A percentile compares a stretch with the other conserved stretches of the same genome.
These are phyloP conservation scores for Mycena haematopus DNA, from an alignment of 768 basidiomycete species.

Conservation along the genomic window DNA sequence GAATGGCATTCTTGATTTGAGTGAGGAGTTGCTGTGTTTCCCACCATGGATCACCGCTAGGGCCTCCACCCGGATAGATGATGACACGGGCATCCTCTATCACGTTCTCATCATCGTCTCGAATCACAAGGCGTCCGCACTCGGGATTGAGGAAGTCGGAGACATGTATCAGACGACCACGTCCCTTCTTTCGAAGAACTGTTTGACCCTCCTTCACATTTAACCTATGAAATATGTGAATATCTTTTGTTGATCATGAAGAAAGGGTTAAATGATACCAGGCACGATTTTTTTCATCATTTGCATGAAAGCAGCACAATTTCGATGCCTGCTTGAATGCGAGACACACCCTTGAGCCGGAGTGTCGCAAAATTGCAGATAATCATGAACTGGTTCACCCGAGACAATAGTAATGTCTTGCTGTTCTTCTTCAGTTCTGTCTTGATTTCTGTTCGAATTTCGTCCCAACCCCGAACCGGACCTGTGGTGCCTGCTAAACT, in stretches of 20 bases:
- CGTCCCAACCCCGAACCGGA: neutral
- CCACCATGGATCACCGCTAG: slow-evolving; percentile 1
- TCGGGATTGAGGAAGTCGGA: slow-evolving; percentile 2
- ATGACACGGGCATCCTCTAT: slow-evolving; percentile 4
- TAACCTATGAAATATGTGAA: too few species aligned
- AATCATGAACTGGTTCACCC: neutral
- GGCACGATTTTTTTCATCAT: too few species aligned
- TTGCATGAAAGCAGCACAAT: too few species aligned
- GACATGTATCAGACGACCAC: slow-evolving; percentile 4
- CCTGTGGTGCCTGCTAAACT: neutral
- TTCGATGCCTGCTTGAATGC: neutral
- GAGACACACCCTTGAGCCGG: neutral
- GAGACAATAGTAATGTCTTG: neutral
- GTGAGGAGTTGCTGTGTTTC: slow-evolving; percentile 25
- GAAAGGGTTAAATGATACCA: too few species aligned
- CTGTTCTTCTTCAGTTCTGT: neutral
- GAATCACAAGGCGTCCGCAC: neutral
- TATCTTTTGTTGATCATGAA: too few species aligned
- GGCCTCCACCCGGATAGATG: slow-evolving; percentile 1
- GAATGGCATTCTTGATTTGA: slow-evolving; percentile 30
- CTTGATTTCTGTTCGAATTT: neutral
- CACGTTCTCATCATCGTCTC: neutral
- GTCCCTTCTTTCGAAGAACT: neutral
- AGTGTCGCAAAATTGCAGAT: neutral
- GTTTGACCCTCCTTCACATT: neutral